phyloP scores from a whole-genome alignment of 805 yeast genomes.

The Torulaspora quercuum region DNA sequence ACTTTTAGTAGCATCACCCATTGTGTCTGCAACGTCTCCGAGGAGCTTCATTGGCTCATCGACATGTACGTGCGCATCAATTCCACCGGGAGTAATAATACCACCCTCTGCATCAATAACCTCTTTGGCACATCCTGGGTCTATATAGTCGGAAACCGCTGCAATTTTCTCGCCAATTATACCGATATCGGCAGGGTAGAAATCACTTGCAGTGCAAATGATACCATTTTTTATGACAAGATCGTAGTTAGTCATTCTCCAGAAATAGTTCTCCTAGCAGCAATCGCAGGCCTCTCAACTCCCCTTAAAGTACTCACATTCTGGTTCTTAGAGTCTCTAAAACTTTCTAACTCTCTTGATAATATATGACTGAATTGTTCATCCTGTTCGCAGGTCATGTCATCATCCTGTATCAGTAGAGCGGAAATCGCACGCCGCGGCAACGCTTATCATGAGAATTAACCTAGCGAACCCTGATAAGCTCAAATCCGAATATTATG shows the following conservation, averaged over 20 bases:
- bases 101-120: conserved; percentile 48
- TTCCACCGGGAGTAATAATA: conserved; percentile 49
- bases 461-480: conserved; percentile 1
- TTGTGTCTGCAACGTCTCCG: conserved; percentile 41
- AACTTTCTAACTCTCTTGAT: too few species aligned
- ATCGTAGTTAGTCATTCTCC: conserved; percentile 21
- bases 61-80: conserved; percentile 49
- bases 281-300: too few species aligned
- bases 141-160: conserved; percentile 35
- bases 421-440: conserved; percentile 4
- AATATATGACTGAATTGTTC: too few species aligned
- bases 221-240: conserved; percentile 15
- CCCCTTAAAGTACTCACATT: too few species aligned
- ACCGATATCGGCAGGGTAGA: conserved; percentile 40
- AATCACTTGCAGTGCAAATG: conserved; percentile 17
- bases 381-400: too few species aligned
- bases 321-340: too few species aligned
- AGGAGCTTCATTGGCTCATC: conserved; percentile 41
- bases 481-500: too few species aligned
- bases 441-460: not conserved
- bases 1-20: conserved; percentile 44
- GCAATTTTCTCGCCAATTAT: conserved; percentile 40
- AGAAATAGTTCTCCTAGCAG: too few species aligned
- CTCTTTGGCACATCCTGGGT: conserved; percentile 26
- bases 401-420: too few species aligned